Conservation (phyloP, 2,329 filamentous ascomycete genomes). For the Cladophialophora psammophila region DNA sequence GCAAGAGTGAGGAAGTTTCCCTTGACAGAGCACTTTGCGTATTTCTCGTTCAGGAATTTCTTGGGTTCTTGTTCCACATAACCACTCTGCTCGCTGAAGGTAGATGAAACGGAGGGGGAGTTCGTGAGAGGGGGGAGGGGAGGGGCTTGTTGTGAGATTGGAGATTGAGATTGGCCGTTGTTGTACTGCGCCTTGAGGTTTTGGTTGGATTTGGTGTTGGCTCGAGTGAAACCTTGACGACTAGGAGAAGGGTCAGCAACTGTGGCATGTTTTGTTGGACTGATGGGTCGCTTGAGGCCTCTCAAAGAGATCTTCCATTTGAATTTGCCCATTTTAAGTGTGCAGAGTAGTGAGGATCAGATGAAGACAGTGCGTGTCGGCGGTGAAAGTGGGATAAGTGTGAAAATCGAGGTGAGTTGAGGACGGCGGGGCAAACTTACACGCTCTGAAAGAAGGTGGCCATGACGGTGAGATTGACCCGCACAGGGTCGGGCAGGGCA, state of each 20-base stretch:
- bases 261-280: slow-evolving; percentile 33
- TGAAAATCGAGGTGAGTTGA: slow-evolving; percentile 14
- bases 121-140: slow-evolving; percentile 47
- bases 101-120: slow-evolving; percentile 51
- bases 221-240: slow-evolving; percentile 58
- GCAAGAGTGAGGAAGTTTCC: slow-evolving; percentile 97
- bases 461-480: slow-evolving; percentile 45
- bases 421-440: slow-evolving; percentile 44
- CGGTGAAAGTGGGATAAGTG: slow-evolving; percentile 20
- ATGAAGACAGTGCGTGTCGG: slow-evolving; percentile 16
- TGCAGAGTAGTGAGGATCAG: slow-evolving; percentile 19
- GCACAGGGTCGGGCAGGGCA: slow-evolving; percentile 16
- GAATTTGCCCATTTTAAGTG: slow-evolving; percentile 21
- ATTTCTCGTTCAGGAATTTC: slow-evolving; percentile 61
- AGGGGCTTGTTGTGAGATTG: slow-evolving; percentile 43
- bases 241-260: slow-evolving; percentile 46
- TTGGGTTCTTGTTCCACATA: slow-evolving; percentile 55
- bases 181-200: slow-evolving; percentile 46
- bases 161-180: slow-evolving; percentile 44
- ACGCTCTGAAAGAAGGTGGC: slow-evolving; percentile 59
- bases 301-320: slow-evolving; percentile 29
- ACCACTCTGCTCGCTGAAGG: slow-evolving; percentile 45
- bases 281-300: slow-evolving; percentile 31
- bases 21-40: slow-evolving; percentile 86
- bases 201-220: slow-evolving; percentile 53